Conservation (phyloP, 495 filamentous ascomycete genomes). For the Jackrogersella minutella region DNA sequence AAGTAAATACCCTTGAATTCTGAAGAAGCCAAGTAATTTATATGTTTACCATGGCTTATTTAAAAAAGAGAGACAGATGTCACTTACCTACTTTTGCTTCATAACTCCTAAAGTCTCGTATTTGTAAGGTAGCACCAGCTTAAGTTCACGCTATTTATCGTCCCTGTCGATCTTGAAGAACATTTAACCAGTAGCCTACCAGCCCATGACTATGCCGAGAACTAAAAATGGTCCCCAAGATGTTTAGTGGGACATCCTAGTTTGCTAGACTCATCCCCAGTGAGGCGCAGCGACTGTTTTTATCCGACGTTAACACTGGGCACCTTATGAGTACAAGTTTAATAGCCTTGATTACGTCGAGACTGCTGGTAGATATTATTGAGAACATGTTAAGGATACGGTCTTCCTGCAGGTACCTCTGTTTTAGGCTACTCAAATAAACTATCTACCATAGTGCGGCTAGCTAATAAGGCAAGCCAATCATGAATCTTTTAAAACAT, state of each 20-base stretch:
- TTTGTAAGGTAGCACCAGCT: background rate
- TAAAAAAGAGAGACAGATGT: background rate
- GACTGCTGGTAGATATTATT: background rate
- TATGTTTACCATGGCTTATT: background rate
- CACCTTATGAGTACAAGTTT: constrained; percentile 8
- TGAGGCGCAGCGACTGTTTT: constrained; percentile 29
- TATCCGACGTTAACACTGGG: constrained; percentile 22
- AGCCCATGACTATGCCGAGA: constrained; percentile 6
- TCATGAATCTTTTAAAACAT: background rate
- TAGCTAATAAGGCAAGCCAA: background rate
- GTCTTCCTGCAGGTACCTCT: background rate
- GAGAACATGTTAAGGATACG: background rate
- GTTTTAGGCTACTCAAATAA: constrained; percentile 3
- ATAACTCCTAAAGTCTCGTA: background rate
- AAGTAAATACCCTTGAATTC: no score
- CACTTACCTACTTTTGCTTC: background rate
- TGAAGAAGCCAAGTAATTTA: no score
- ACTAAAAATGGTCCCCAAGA: background rate
- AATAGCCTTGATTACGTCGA: background rate
- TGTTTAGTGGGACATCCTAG: constrained; percentile 5
- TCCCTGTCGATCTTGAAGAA: constrained; percentile 29
- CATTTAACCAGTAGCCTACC: no score
- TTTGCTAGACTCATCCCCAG: constrained; percentile 9
- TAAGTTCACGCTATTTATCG: constrained; percentile 21
- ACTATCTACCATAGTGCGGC: background rate